phyloP scores from a whole-genome alignment of 164 flowering plant genomes.

The Chimonanthus praecox region DNA sequence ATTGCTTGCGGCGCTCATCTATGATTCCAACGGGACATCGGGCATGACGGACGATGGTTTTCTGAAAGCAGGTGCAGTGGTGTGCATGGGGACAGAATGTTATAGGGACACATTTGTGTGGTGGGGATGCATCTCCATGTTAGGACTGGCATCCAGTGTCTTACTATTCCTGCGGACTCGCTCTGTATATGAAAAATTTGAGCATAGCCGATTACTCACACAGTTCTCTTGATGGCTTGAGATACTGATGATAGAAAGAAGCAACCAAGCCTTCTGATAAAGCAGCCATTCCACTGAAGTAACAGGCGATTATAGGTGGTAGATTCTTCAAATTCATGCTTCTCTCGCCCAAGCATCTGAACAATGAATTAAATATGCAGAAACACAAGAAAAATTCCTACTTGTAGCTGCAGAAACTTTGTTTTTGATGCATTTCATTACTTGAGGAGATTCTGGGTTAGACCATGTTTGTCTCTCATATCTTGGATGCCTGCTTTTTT shows the following conservation, averaged over 20 bases:
- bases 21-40: conserved; percentile 42
- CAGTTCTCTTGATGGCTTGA: conserved; percentile 17
- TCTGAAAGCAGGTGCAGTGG: conserved; percentile 16
- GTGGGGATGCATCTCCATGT: conserved; percentile 76
- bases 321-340: background rate
- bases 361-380: background rate
- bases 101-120: conserved; percentile 59
- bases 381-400: background rate
- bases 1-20: conserved; percentile 66
- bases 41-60: background rate
- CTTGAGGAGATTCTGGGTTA: background rate
- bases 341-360: background rate
- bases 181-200: conserved; percentile 60
- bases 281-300: background rate
- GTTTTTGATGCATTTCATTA: background rate
- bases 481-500: background rate
- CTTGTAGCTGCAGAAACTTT: background rate
- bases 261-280: background rate
- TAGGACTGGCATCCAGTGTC: conserved; percentile 59
- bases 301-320: no score
- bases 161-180: conserved; percentile 66
- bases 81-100: conserved; percentile 80
- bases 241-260: background rate
- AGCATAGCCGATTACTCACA: conserved; percentile 29
- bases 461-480: background rate